phyloP scores from a whole-genome alignment of 2,329 filamentous ascomycete species.

The Parafenestella ontariensis region DNA sequence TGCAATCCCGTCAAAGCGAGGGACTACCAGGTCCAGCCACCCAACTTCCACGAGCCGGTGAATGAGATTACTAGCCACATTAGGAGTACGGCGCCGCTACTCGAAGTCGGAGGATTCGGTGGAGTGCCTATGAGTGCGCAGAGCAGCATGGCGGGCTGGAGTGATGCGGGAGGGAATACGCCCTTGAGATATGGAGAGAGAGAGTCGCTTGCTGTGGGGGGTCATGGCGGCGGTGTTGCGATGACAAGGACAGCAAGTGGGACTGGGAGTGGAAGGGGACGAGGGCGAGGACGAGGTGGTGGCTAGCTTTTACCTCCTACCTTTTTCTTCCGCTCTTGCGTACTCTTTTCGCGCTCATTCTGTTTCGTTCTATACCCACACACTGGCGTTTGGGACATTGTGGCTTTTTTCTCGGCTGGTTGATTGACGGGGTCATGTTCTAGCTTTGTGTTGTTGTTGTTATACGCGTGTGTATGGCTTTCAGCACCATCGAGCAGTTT shows the following conservation, averaged over 20 bases:
- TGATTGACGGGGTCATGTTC: not conserved
- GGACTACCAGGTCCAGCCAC: slow-evolving; percentile 46
- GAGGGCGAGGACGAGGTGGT: slow-evolving; percentile 35
- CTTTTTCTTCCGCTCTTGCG: not conserved
- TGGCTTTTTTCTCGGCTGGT: not conserved
- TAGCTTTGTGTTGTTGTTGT: not conserved
- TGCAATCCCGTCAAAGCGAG: slow-evolving; percentile 42
- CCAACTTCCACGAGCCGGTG: slow-evolving; percentile 37
- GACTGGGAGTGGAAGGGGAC: slow-evolving; percentile 39
- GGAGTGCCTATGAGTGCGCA: slow-evolving; percentile 51
- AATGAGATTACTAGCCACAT: slow-evolving; percentile 45
- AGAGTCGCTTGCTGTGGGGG: slow-evolving; percentile 16
- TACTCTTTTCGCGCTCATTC: not conserved
- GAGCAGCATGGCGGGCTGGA: slow-evolving; percentile 47
- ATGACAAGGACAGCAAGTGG: slow-evolving; percentile 51
- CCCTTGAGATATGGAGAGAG: slow-evolving; percentile 45
- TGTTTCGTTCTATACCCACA: not conserved
- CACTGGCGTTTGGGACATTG: not conserved
- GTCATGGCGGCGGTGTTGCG: slow-evolving; percentile 37
- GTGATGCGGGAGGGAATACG: slow-evolving; percentile 45
- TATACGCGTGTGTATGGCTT: not conserved
- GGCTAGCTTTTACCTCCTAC: not conserved
- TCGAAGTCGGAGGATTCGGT: slow-evolving; percentile 42
- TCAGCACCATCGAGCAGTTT: not conserved
- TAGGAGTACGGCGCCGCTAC: slow-evolving; percentile 37